Evolutionary conservation across 1,284 basidiomycete species (phyloP).

Genomic region (Lentinula novae-zelandiae): DNA sequence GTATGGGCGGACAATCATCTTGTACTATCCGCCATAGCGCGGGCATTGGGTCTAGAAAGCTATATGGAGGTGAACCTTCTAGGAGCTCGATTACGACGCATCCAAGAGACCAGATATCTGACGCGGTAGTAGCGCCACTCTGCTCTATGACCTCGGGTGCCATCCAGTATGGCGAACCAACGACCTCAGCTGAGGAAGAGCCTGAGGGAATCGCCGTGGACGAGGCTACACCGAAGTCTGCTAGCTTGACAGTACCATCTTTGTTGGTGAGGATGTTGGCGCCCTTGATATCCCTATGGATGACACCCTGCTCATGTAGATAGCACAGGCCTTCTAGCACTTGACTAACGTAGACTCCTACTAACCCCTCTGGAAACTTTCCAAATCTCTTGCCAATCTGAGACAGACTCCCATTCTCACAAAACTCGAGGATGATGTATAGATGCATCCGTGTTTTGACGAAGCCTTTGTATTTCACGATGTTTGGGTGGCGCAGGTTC

Average conservation of each 20-base stretch:
- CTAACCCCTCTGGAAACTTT: slow-evolving; percentile 92
- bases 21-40: slow-evolving; percentile 97
- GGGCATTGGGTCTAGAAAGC: slow-evolving; percentile 96
- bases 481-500: slow-evolving; percentile 67
- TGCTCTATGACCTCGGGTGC: slow-evolving; percentile 98
- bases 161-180: slow-evolving; percentile 78
- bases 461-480: slow-evolving; percentile 98
- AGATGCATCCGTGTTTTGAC: slow-evolving; percentile 92
- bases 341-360: slow-evolving; percentile 95
- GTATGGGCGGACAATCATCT: slow-evolving; percentile 94
- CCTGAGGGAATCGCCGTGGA: slow-evolving; percentile 63
- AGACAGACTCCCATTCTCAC: slow-evolving; percentile 96
- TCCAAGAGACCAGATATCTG: slow-evolving; percentile 97
- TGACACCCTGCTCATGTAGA: slow-evolving; percentile 96
- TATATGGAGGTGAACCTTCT: slow-evolving; percentile 95
- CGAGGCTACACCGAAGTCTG: slow-evolving; percentile 90
- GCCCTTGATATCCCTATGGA: slow-evolving; percentile 98
- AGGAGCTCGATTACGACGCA: slow-evolving; percentile 96
- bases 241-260: slow-evolving; percentile 93
- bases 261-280: slow-evolving; percentile 98
- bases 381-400: slow-evolving; percentile 96
- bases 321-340: slow-evolving; percentile 91
- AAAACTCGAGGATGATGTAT: slow-evolving; percentile 98
- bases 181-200: slow-evolving; percentile 82
- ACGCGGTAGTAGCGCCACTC: slow-evolving; percentile 93